These are phyloP conservation scores for Gossypium raimondii DNA, from an alignment of 345 rosid genomes.

Conservation along the genomic window DNA sequence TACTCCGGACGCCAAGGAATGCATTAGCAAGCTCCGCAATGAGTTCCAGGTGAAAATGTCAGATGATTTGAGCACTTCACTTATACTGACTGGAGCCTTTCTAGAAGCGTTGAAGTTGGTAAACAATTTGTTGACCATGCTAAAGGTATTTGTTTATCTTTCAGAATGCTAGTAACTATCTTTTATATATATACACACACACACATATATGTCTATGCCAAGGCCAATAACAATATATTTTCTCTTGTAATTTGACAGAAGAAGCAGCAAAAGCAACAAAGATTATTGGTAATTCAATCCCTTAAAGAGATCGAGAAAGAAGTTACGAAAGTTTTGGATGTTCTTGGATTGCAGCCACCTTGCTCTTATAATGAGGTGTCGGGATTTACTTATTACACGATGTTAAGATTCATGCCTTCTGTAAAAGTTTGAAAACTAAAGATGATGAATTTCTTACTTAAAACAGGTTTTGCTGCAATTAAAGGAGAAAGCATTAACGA, in stretches of 20 bases:
- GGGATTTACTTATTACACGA: not conserved
- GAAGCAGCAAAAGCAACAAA: conserved; percentile 63
- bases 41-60: conserved; percentile 71
- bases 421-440: not conserved
- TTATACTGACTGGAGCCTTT: conserved; percentile 73
- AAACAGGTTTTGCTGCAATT: conserved; percentile 54
- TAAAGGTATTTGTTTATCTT: conserved; percentile 43
- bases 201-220: not conserved
- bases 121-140: conserved; percentile 51
- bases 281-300: conserved; percentile 47
- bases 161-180: not conserved
- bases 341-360: conserved; percentile 60
- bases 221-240: not conserved
- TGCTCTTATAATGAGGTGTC: conserved; percentile 52
- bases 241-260: conserved; percentile 44
- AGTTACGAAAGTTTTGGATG: conserved; percentile 48
- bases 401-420: not conserved
- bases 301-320: conserved; percentile 55
- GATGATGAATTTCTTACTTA: not conserved
- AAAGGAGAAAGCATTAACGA: conserved; percentile 57
- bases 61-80: conserved; percentile 82
- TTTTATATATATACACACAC: too few species aligned
- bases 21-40: conserved; percentile 44
- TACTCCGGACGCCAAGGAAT: conserved; percentile 47
- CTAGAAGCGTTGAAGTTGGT: conserved; percentile 75